These are phyloP conservation scores for Candida parachauliodes DNA, from an alignment of 805 yeast species.

Conservation along the genomic window DNA sequence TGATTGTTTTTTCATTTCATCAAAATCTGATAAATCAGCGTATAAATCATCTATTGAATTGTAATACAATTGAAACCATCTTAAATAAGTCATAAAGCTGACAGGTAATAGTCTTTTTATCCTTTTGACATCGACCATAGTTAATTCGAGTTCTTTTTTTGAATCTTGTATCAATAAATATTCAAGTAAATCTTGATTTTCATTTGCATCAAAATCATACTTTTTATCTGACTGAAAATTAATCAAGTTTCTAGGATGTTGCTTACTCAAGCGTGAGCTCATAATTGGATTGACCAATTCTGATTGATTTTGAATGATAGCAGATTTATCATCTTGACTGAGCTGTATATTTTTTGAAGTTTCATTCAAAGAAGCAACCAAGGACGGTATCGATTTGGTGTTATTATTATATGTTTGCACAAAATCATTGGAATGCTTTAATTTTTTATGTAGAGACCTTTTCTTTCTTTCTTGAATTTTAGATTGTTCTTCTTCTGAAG, in stretches of 20 bases:
- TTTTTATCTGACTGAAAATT: neutral
- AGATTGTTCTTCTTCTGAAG: slow-evolving; percentile 34
- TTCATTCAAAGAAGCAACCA: slow-evolving; percentile 4
- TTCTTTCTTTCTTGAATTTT: slow-evolving; percentile 28
- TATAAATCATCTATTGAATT: slow-evolving; percentile 7
- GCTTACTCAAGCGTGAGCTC: neutral
- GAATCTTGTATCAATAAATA: slow-evolving; percentile 6
- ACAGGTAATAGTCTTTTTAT: slow-evolving; percentile 11
- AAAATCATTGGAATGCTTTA: slow-evolving; percentile 6
- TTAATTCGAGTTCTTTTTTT: slow-evolving; percentile 6
- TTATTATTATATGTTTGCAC: slow-evolving; percentile 10
- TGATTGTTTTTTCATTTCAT: slow-evolving; percentile 6
- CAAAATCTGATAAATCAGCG: slow-evolving; percentile 8
- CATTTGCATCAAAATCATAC: neutral
- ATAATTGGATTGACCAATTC: slow-evolving; percentile 1
- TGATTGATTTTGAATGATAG: neutral
- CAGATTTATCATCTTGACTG: neutral
- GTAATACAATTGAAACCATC: slow-evolving; percentile 5
- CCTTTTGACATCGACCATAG: slow-evolving; percentile 12
- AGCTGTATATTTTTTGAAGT: slow-evolving; percentile 4
- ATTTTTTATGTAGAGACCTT: slow-evolving; percentile 15
- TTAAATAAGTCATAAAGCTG: slow-evolving; percentile 6
- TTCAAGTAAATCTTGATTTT: slow-evolving; percentile 4
- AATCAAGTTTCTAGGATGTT: neutral
- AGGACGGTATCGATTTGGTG: slow-evolving; percentile 8